Conservation (phyloP, 2,329 filamentous ascomycete genomes). For the Cadophora malorum region DNA sequence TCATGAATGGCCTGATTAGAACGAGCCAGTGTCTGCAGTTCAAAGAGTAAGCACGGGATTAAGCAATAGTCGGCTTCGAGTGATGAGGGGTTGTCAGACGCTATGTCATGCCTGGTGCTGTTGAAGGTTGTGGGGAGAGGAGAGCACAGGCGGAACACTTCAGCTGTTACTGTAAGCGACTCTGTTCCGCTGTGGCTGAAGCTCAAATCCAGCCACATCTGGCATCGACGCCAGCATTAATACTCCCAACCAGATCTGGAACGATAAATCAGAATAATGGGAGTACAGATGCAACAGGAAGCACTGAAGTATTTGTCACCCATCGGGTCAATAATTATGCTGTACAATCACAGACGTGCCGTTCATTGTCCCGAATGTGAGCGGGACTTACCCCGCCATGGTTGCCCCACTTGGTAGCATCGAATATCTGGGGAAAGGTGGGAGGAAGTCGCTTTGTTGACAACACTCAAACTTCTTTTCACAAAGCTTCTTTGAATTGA, state of each 20-base stretch:
- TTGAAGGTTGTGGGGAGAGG: background rate
- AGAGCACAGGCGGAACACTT: background rate
- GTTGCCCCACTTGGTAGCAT: conserved; percentile 10
- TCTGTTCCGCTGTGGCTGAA: conserved; percentile 15
- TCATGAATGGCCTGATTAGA: conserved; percentile 3
- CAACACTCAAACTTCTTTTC: background rate
- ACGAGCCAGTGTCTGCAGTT: background rate
- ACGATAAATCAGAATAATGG: background rate
- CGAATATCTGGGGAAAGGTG: background rate
- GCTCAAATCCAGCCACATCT: conserved; percentile 6
- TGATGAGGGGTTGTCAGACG: conserved; percentile 4
- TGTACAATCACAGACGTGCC: conserved; percentile 6
- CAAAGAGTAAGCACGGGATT: background rate
- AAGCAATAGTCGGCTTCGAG: background rate
- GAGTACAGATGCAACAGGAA: background rate
- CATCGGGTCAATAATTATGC: background rate
- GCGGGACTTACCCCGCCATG: conserved; percentile 7
- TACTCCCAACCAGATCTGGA: background rate
- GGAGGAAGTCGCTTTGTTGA: background rate
- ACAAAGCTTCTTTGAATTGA: background rate
- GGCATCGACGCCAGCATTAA: background rate
- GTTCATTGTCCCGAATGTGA: background rate
- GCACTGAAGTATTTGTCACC: background rate
- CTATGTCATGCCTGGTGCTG: background rate
- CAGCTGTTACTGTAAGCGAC: conserved; percentile 3